These are phyloP conservation scores for Prunus persica DNA, from an alignment of 306 rosid species.

Conservation along the genomic window DNA sequence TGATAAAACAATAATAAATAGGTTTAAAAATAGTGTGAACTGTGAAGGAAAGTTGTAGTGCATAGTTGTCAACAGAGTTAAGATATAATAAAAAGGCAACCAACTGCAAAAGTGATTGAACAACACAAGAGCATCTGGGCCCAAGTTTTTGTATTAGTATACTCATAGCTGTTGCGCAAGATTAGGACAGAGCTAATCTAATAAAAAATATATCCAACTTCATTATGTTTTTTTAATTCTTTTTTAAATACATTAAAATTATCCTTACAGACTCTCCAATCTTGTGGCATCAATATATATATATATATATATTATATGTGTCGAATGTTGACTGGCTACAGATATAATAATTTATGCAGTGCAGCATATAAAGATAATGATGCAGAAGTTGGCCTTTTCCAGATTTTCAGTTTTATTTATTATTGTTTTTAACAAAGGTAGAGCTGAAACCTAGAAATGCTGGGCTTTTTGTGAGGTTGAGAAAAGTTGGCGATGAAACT, in stretches of 20 bases:
- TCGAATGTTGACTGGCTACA: background rate
- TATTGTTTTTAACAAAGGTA: background rate
- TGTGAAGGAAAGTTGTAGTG: background rate
- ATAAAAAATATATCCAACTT: background rate
- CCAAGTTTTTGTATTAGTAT: slow-evolving; percentile 2
- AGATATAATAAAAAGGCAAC: background rate
- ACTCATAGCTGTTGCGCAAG: slow-evolving; percentile 24
- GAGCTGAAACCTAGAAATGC: background rate
- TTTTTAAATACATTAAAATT: background rate
- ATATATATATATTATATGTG: background rate
- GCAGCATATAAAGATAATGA: background rate
- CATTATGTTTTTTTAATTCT: background rate
- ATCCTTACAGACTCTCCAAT: background rate
- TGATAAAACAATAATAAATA: background rate
- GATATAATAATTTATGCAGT: background rate
- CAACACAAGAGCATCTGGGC: background rate
- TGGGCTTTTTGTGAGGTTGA: background rate
- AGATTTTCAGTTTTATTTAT: background rate
- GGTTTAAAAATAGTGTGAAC: background rate
- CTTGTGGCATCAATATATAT: background rate
- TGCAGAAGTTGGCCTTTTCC: slow-evolving; percentile 2
- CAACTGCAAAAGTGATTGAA: slow-evolving; percentile 1
- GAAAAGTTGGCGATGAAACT: background rate
- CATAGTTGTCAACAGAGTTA: background rate
- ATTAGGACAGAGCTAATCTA: slow-evolving; percentile 7